Conservation (phyloP, 148 eudicot species). For the Silene uniflora region DNA sequence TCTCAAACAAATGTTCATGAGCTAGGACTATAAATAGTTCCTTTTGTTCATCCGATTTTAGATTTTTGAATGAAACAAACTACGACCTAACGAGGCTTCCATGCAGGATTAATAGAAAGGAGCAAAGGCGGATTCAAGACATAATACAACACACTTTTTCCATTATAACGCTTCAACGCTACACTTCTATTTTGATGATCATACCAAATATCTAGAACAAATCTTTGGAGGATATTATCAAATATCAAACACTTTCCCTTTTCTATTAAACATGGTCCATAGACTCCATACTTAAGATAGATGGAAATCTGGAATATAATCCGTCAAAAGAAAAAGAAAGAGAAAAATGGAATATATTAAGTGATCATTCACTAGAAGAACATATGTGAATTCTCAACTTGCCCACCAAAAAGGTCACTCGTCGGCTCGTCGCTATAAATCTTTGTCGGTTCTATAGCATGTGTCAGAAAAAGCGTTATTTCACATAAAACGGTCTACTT, state of each 20-base stretch:
- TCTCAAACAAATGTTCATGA: no score
- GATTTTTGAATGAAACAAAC: no score
- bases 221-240: constrained; percentile 8
- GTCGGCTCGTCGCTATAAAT: neutral
- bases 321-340: neutral
- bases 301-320: neutral
- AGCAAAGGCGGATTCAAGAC: no score
- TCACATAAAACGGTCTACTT: neutral
- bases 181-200: neutral
- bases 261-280: neutral
- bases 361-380: constrained; percentile 3
- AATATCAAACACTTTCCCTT: neutral
- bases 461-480: no score
- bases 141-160: no score
- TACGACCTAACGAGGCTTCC: no score
- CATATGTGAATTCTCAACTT: constrained; percentile 5
- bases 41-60: no score
- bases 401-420: neutral
- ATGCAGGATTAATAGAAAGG: no score
- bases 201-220: neutral
- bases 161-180: neutral
- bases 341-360: constrained; percentile 2
- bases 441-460: neutral
- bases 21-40: no score
- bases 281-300: neutral